phyloP scores from a whole-genome alignment of 1,139 yeast genomes.

The Yamadazyma diospyri region DNA sequence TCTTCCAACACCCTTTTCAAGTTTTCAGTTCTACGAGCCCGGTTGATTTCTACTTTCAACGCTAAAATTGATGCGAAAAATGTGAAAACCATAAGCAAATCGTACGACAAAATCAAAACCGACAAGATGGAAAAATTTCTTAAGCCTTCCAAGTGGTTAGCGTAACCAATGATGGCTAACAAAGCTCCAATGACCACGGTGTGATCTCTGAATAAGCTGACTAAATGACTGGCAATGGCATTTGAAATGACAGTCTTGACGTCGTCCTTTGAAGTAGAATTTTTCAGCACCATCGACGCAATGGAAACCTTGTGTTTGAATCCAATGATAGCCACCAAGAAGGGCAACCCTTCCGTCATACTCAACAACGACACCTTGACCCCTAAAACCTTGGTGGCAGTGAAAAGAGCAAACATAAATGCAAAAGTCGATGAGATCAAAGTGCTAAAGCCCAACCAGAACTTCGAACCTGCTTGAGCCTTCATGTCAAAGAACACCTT shows the following conservation, averaged over 20 bases:
- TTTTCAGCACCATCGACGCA: constrained; percentile 59
- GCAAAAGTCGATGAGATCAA: constrained; percentile 82
- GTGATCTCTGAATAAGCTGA: constrained; percentile 76
- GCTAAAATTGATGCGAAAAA: constrained; percentile 85
- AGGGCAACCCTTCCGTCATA: constrained; percentile 89
- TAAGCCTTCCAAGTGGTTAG: constrained; percentile 70
- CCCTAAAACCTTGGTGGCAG: constrained; percentile 54
- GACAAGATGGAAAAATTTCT: constrained; percentile 80
- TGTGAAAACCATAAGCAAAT: constrained; percentile 71
- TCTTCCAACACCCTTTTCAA: constrained; percentile 85
- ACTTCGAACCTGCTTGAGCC: constrained; percentile 66
- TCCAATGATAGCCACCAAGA: constrained; percentile 88
- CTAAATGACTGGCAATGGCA: constrained; percentile 66
- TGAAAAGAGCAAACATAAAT: constrained; percentile 75
- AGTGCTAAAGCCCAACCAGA: constrained; percentile 87
- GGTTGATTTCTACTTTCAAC: constrained; percentile 82
- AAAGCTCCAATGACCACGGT: constrained; percentile 73
- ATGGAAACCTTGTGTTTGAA: constrained; percentile 83
- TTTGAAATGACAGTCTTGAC: constrained; percentile 47
- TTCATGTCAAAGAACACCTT: constrained; percentile 81
- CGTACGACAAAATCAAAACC: constrained; percentile 69
- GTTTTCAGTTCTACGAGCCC: constrained; percentile 81
- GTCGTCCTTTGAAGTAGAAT: constrained; percentile 35
- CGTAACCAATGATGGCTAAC: constrained; percentile 62
- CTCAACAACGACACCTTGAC: constrained; percentile 67